Evolutionary conservation across 1,284 basidiomycete genomes (phyloP).

Genomic region (Cutaneotrichosporon sp.): DNA sequence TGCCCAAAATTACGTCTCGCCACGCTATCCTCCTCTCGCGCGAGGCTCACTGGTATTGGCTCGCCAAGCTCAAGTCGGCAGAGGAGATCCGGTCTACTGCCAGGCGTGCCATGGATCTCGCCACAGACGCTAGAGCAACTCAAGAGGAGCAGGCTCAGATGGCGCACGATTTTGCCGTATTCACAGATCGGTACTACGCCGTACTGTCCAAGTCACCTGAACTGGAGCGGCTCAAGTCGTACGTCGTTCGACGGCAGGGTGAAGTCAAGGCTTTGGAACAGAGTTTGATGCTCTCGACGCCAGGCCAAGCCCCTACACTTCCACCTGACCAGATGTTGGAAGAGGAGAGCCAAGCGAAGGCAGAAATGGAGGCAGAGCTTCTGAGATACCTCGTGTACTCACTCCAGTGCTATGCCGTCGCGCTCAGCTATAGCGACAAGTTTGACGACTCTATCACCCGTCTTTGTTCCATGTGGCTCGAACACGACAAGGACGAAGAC

Average conservation of each 20-base stretch:
- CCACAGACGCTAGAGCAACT: conserved; percentile 8
- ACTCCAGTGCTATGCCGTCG: conserved; percentile 74
- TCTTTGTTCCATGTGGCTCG: conserved; percentile 85
- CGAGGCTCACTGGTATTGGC: conserved; percentile 82
- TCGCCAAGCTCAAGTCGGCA: conserved; percentile 77
- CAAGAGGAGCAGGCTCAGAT: conserved; percentile 57
- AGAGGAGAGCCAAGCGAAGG: conserved; percentile 52
- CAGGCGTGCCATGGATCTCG: conserved; percentile 25
- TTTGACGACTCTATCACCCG: conserved; percentile 75
- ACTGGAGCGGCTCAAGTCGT: conserved; percentile 62
- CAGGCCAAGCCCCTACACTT: no score
- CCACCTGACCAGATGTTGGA: conserved; percentile 55
- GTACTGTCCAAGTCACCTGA: conserved; percentile 67
- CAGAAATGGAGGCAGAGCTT: conserved; percentile 58
- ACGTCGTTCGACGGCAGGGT: conserved; percentile 62
- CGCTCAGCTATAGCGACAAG: conserved; percentile 62
- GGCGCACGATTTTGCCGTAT: conserved; percentile 76
- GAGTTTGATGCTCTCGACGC: conserved; percentile 22
- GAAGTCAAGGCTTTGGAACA: conserved; percentile 29
- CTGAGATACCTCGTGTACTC: conserved; percentile 67
- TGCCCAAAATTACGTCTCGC: background rate
- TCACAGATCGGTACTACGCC: conserved; percentile 82
- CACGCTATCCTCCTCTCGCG: conserved; percentile 11
- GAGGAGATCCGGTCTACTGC: conserved; percentile 73
- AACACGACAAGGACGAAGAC: conserved; percentile 53